Base-by-base conservation (phyloP, 2,329 filamentous ascomycete species). In the Sclerotinia minor region DNA sequence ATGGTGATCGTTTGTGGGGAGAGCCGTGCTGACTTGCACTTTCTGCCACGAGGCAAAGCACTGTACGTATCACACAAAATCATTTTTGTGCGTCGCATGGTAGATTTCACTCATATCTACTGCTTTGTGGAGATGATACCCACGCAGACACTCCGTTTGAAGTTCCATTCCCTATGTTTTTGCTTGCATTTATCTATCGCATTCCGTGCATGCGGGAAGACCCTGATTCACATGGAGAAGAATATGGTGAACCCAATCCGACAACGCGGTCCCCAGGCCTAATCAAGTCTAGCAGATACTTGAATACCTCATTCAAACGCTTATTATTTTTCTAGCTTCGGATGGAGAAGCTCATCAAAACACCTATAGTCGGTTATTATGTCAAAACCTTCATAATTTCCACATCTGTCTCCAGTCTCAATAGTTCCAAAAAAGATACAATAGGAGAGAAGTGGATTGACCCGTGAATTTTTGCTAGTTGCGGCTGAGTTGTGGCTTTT, bases 401-500 rank as follows among this genome's bases (percentile, higher is more conserved):
- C 55, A 6, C 19, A 44, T 45, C 5, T 7, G 38, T 59, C 55
- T 29, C 55, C 29, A 45, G 24, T 24, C 8, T 1, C 19, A 45
- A 44, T 45, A 19, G n/a, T 45, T 41, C 21, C 24, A 58, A 59
- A 26, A 21, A 26, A 17, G 24, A 59, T 26, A 29, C 24, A 26
- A 59, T 59, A 13, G 21, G 17, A n/a, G 38, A 45, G 24, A 45
- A 58, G 55, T 58, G 38, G 55, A 44, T 44, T 21, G 17, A 58
- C 24, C 44, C 38, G 38, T 29, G 35, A 58, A 44, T 44, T 4
- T 44, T 44, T 17, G 29, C 38, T 24, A 6, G 38, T 21, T 59
- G 55, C 24, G 55, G 55, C 55, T 59, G 55, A 59, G 17, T 59
- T 59, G 24, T 59, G 55, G 24, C 38, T 59, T 59, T 41, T 59